Evolutionary conservation across 495 filamentous ascomycete species (phyloP).

Genomic region (Penicillium turbatum): DNA sequence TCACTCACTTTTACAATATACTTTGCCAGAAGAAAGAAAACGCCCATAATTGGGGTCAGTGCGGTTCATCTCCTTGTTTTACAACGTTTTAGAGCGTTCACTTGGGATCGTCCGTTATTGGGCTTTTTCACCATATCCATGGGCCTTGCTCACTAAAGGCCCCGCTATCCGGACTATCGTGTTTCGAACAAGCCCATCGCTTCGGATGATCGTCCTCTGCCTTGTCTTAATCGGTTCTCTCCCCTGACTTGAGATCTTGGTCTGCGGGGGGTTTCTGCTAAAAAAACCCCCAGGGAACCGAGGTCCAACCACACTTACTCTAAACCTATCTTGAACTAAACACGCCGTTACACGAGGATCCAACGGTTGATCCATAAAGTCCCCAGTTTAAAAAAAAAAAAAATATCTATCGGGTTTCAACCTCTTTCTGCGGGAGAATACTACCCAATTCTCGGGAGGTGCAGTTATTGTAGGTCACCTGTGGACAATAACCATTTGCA

Average conservation of each 20-base stretch:
- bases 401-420: conserved; percentile 17
- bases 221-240: not conserved
- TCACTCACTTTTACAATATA: not conserved
- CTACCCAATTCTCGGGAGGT: conserved; percentile 20
- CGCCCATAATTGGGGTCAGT: conserved; percentile 2
- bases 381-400: not conserved
- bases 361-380: conserved; percentile 15
- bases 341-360: conserved; percentile 19
- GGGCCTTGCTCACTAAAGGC: conserved; percentile 5
- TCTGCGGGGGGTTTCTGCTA: conserved; percentile 10
- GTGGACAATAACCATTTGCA: not conserved
- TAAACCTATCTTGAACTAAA: conserved; percentile 7
- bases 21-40: not conserved
- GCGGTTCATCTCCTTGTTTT: conserved; percentile 7
- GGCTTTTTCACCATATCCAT: conserved; percentile 2
- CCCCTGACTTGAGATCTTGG: conserved; percentile 7
- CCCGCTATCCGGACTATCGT: conserved; percentile 10
- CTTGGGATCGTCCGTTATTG: conserved; percentile 12
- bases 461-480: conserved; percentile 9
- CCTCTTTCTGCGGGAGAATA: conserved; percentile 9
- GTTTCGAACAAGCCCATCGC: not conserved
- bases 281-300: conserved; percentile 15
- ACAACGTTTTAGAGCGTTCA: conserved; percentile 1
- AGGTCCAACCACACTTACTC: conserved; percentile 12
- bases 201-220: conserved; percentile 14